Percentiles rank a stretch among this genome's conserved stretches.
Conservation (phyloP, 768 basidiomycete species). For the Cystobasidium onofrii region DNA sequence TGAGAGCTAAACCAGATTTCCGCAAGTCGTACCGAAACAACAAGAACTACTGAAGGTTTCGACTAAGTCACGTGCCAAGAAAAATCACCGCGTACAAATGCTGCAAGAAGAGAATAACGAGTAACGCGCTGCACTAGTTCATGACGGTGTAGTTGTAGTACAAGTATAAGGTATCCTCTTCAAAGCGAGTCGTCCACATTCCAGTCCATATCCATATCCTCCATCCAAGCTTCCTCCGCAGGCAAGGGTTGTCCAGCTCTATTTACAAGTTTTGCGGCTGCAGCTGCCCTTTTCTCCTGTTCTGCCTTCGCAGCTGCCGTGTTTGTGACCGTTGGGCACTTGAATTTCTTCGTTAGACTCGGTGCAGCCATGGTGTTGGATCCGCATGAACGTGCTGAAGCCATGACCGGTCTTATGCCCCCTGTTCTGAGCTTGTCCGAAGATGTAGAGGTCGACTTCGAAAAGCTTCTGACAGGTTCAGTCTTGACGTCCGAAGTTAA, state of each 20-base stretch:
- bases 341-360: not conserved
- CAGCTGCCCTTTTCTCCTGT: not conserved
- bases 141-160: too few species aligned
- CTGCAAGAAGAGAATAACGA: too few species aligned
- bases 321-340: not conserved
- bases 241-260: not conserved
- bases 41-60: not conserved
- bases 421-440: not conserved
- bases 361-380: not conserved
- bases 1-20: too few species aligned
- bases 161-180: not conserved
- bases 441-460: not conserved
- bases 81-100: not conserved
- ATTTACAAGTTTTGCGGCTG: not conserved
- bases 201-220: slow-evolving; percentile 9
- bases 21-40: not conserved
- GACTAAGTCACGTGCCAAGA: not conserved
- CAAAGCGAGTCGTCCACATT: not conserved
- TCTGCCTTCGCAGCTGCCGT: slow-evolving; percentile 6
- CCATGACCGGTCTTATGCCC: not conserved
- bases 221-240: slow-evolving; percentile 4
- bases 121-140: too few species aligned
- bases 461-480: not conserved
- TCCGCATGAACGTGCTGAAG: not conserved
- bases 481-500: not conserved